A percentile compares a stretch with the other conserved stretches of the same genome.
These are phyloP conservation scores for Schwanniomyces vanrijiae DNA, from an alignment of 805 yeast genomes.

Conservation along the genomic window DNA sequence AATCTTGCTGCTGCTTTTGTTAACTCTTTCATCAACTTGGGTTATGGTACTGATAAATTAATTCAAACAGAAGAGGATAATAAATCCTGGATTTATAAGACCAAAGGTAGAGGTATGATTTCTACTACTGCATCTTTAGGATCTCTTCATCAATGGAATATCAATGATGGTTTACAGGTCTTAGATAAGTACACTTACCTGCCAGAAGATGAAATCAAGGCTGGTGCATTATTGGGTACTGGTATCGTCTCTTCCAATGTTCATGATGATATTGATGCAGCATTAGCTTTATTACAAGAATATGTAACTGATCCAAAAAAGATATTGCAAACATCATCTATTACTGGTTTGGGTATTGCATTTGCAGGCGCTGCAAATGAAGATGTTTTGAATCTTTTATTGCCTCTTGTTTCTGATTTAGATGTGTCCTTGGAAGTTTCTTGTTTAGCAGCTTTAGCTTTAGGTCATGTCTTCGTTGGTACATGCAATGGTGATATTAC, in stretches of 20 bases:
- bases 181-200: constrained; percentile 88
- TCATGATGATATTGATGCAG: constrained; percentile 94
- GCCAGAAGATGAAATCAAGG: constrained; percentile 81
- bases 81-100: constrained; percentile 83
- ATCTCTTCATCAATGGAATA: constrained; percentile 87
- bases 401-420: constrained; percentile 81
- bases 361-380: constrained; percentile 92
- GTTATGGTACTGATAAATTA: constrained; percentile 83
- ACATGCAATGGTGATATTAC: constrained; percentile 94
- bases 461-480: constrained; percentile 94
- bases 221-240: constrained; percentile 95
- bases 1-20: constrained; percentile 94
- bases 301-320: constrained; percentile 66
- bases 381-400: constrained; percentile 71
- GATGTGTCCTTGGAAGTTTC: constrained; percentile 75
- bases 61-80: constrained; percentile 72
- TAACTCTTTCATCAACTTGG: constrained; percentile 86
- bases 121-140: constrained; percentile 93
- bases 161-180: constrained; percentile 82
- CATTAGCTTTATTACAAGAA: constrained; percentile 81
- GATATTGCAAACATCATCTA: constrained; percentile 73
- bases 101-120: constrained; percentile 88
- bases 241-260: constrained; percentile 91
- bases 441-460: constrained; percentile 83
- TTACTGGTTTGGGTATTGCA: constrained; percentile 89